A percentile compares a stretch with the other conserved stretches of the same genome.
Evolutionary conservation across 2,329 filamentous ascomycete species (phyloP).

Genomic region (Alternaria ventricosa): DNA sequence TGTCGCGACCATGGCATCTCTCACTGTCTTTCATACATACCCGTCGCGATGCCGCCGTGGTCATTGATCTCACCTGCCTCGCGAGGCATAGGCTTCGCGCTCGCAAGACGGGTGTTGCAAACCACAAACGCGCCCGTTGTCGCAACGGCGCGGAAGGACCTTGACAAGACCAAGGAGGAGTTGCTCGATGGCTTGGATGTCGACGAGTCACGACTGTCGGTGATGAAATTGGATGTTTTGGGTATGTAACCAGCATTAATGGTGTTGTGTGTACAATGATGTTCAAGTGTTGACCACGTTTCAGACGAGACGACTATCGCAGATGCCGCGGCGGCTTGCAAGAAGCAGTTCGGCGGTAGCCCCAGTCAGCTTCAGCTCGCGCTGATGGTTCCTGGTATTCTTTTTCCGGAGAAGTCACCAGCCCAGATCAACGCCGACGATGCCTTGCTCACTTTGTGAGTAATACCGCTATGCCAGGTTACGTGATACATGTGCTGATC

Average conservation of each 20-base stretch:
- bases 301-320: conserved; percentile 68
- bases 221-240: conserved; percentile 64
- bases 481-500: not conserved
- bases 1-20: conserved; percentile 12
- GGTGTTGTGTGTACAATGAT: not conserved
- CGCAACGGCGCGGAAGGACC: conserved; percentile 64
- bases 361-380: conserved; percentile 68
- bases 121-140: conserved; percentile 66
- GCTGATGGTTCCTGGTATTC: conserved; percentile 73
- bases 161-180: conserved; percentile 55
- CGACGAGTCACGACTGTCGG: conserved; percentile 55
- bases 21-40: not conserved
- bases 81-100: conserved; percentile 67
- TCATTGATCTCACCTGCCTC: conserved; percentile 65
- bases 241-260: conserved; percentile 49
- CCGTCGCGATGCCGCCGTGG: conserved; percentile 53
- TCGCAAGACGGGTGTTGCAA: conserved; percentile 64
- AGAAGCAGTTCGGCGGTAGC: conserved; percentile 57
- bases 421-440: conserved; percentile 66
- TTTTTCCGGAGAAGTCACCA: conserved; percentile 75
- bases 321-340: conserved; percentile 61
- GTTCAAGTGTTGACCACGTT: not conserved
- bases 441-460: conserved; percentile 68
- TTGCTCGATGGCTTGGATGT: conserved; percentile 60
- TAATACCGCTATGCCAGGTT: not conserved